Evolutionary conservation across 345 rosid genomes (phyloP).

Genomic region (Murraya paniculata): DNA sequence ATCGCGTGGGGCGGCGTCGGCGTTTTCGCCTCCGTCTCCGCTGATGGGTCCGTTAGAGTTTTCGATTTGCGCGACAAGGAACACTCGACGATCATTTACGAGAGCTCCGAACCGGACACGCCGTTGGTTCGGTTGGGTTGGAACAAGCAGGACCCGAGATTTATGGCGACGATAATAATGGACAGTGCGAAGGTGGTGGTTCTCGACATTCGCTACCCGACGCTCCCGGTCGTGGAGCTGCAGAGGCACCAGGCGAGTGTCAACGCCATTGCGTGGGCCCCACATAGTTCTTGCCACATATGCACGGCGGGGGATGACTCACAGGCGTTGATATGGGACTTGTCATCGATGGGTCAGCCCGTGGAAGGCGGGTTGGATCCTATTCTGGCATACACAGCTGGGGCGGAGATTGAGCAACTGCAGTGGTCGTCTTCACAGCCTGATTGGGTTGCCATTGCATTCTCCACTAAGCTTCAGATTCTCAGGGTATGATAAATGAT

Average conservation of each 20-base stretch:
- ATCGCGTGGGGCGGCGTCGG: constrained; percentile 98
- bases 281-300: constrained; percentile 91
- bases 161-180: constrained; percentile 96
- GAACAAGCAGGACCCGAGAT: constrained; percentile 99
- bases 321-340: constrained; percentile 96
- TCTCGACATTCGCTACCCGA: constrained; percentile 86
- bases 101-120: constrained; percentile 90
- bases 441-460: constrained; percentile 98
- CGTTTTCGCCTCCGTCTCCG: constrained; percentile 90
- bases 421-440: constrained; percentile 99
- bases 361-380: constrained; percentile 97
- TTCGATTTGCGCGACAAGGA: constrained; percentile 89
- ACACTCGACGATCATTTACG: constrained; percentile 88
- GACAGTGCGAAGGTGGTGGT: constrained; percentile 93
- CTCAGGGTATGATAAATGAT: constrained; percentile 67
- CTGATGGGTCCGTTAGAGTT: constrained; percentile 88
- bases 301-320: constrained; percentile 98
- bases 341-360: constrained; percentile 92
- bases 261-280: constrained; percentile 98
- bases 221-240: constrained; percentile 88
- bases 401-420: constrained; percentile 94
- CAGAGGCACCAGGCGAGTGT: constrained; percentile 90
- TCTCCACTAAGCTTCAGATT: constrained; percentile 90
- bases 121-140: constrained; percentile 90
- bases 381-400: constrained; percentile 89